Conservation (phyloP, 2,329 filamentous ascomycete genomes). For the Pseudogymnoascus sp. region DNA sequence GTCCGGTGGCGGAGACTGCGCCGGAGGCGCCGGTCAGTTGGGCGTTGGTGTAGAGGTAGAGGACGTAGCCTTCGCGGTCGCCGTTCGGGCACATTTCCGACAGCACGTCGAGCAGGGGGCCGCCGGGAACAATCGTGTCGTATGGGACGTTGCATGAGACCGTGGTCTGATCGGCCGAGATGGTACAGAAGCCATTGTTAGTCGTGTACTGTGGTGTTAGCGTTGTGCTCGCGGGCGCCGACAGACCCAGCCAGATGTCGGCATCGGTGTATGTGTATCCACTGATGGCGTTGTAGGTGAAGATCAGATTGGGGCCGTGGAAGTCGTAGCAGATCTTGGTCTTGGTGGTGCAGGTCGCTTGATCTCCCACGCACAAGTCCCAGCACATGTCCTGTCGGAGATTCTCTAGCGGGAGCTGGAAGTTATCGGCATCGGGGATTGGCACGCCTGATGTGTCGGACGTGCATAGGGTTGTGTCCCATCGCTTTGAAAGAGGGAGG, state of each 20-base stretch:
- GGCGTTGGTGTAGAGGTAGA: neutral
- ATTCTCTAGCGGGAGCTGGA: neutral
- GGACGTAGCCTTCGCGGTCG: neutral
- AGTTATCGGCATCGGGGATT: neutral
- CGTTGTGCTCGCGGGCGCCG: neutral
- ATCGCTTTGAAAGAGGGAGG: neutral
- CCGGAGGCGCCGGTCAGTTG: neutral
- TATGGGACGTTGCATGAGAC: neutral
- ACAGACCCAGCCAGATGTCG: neutral
- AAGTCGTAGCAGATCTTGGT: conserved; percentile 3
- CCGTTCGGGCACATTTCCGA: neutral
- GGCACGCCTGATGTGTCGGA: neutral
- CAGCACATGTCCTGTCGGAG: conserved; percentile 1
- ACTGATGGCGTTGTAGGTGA: neutral
- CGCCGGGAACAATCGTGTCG: neutral
- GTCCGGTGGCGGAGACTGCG: neutral
- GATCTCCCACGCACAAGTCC: conserved; percentile 1
- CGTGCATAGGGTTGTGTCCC: neutral
- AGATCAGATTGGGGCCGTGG: neutral
- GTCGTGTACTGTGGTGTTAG: neutral
- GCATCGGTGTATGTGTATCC: conserved; percentile 2
- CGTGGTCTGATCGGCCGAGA: neutral
- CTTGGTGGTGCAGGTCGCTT: neutral
- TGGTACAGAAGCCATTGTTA: neutral
- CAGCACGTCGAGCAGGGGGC: neutral